Conservation (phyloP, 139 green algal genomes). For the Zygnema cylindricum region DNA sequence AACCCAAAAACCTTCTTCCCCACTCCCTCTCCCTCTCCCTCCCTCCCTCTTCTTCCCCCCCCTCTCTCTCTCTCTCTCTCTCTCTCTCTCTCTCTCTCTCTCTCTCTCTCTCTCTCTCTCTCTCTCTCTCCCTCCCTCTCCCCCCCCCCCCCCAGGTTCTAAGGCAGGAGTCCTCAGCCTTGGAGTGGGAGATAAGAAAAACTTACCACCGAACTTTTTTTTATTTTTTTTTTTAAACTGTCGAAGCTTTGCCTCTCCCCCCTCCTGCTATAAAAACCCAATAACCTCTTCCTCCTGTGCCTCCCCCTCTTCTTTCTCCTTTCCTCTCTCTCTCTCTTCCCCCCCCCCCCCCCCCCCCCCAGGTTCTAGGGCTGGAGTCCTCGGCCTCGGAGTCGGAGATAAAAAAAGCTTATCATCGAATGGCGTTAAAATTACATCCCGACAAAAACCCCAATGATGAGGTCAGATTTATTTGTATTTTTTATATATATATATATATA, state of each 20-base stretch:
- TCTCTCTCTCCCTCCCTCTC: background rate
- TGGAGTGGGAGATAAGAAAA: background rate
- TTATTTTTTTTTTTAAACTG: background rate
- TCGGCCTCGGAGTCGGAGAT: constrained; percentile 72
- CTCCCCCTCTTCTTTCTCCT: constrained; percentile 29
- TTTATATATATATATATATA: background rate
- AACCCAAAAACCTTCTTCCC: no score
- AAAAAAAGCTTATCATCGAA: constrained; percentile 83
- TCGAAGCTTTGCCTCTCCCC: background rate
- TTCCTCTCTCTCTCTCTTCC: background rate
- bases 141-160: constrained; percentile 14
- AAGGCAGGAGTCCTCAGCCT: constrained; percentile 6
- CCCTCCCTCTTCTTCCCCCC: constrained; percentile 7
- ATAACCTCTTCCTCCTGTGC: background rate
- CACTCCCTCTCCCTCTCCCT: background rate
- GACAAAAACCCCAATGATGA: constrained; percentile 87
- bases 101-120: constrained; percentile 4
- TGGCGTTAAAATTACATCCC: constrained; percentile 87
- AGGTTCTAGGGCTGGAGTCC: constrained; percentile 54
- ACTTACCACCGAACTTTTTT: background rate
- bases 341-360: background rate
- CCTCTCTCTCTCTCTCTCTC: background rate
- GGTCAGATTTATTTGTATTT: constrained; percentile 53
- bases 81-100: constrained; percentile 6
- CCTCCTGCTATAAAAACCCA: background rate